Percentiles rank a stretch among this genome's conserved stretches.
phyloP scores from a whole-genome alignment of 805 yeast genomes.

The Zygotorulaspora florentina region DNA sequence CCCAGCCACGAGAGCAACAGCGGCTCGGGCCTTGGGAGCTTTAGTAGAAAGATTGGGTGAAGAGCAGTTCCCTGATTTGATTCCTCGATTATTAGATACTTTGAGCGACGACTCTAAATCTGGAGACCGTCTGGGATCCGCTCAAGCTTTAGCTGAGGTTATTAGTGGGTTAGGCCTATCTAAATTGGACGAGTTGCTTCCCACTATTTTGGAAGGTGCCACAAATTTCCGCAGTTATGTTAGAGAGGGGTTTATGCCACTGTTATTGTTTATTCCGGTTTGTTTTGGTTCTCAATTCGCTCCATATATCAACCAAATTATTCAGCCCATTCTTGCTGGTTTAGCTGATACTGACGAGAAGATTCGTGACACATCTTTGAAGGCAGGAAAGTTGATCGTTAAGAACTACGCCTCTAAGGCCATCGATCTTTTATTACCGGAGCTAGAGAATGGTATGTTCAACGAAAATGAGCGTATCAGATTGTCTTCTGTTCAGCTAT shows the following conservation, averaged over 20 bases:
- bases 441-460: conserved; percentile 82
- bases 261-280: conserved; percentile 84
- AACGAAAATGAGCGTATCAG: conserved; percentile 83
- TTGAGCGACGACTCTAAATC: conserved; percentile 71
- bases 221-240: conserved; percentile 61
- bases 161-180: conserved; percentile 84
- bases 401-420: conserved; percentile 89
- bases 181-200: conserved; percentile 85
- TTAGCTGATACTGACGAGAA: conserved; percentile 86
- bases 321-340: conserved; percentile 89
- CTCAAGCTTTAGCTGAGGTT: conserved; percentile 94
- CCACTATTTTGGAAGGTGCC: conserved; percentile 70
- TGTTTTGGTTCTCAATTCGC: conserved; percentile 90
- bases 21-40: conserved; percentile 95
- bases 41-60: conserved; percentile 95
- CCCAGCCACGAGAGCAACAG: conserved; percentile 94
- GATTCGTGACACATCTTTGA: conserved; percentile 81
- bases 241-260: conserved; percentile 90
- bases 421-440: conserved; percentile 89
- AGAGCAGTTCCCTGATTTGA: conserved; percentile 87
- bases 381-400: conserved; percentile 89
- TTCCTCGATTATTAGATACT: conserved; percentile 71
- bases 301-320: conserved; percentile 77
- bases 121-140: conserved; percentile 94
- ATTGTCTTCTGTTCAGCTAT: conserved; percentile 86